These are phyloP conservation scores for Lachancea sp. DNA, from an alignment of 805 yeast genomes.

Conservation along the genomic window DNA sequence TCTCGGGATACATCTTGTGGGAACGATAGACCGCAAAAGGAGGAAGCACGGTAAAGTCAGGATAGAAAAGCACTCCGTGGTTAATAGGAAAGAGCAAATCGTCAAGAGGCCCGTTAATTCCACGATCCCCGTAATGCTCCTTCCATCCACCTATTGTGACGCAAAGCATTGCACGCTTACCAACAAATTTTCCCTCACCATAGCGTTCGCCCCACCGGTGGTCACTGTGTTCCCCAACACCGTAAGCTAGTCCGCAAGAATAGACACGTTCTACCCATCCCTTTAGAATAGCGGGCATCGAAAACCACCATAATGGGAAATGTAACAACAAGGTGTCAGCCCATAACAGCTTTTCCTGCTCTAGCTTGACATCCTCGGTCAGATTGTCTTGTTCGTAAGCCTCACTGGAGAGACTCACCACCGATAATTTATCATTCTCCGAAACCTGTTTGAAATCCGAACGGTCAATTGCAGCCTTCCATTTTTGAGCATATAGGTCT, in stretches of 20 bases:
- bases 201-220: constrained; percentile 15
- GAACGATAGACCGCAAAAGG: constrained; percentile 14
- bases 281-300: constrained; percentile 29
- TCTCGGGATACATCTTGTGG: constrained; percentile 5
- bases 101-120: constrained; percentile 20
- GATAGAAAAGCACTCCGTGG: constrained; percentile 21
- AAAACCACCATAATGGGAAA: constrained; percentile 31
- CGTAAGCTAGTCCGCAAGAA: constrained; percentile 23
- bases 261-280: constrained; percentile 29
- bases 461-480: constrained; percentile 19
- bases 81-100: constrained; percentile 23
- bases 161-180: constrained; percentile 21
- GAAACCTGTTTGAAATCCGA: constrained; percentile 18
- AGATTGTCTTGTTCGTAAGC: constrained; percentile 13
- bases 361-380: constrained; percentile 26
- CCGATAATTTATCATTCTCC: constrained; percentile 13
- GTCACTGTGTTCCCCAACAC: constrained; percentile 15
- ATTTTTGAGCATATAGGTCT: constrained; percentile 23
- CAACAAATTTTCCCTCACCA: constrained; percentile 23
- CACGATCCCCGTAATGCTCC: constrained; percentile 14
- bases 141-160: constrained; percentile 15
- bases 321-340: constrained; percentile 26
- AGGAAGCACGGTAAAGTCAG: constrained; percentile 23
- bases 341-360: constrained; percentile 28
- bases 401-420: constrained; percentile 16